Evolutionary conservation across 805 yeast species (phyloP).

Genomic region (Huiozyma naganishii): DNA sequence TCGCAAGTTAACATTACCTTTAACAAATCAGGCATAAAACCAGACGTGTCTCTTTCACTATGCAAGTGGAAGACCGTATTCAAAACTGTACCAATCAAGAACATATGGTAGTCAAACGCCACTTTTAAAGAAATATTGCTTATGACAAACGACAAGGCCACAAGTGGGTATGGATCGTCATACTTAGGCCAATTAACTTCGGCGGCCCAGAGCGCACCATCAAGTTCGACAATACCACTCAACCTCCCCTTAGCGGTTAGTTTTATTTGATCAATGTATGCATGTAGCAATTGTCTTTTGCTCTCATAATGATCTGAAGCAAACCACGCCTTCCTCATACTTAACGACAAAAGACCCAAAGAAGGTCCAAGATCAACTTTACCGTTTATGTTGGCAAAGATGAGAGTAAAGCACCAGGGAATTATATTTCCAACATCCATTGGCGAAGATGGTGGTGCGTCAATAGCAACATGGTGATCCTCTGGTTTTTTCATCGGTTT

Average conservation of each 20-base stretch:
- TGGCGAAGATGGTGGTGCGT: background rate
- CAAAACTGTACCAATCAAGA: constrained; percentile 49
- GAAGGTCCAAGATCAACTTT: constrained; percentile 76
- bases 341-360: constrained; percentile 52
- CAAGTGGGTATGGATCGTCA: constrained; percentile 47
- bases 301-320: constrained; percentile 53
- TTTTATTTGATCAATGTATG: constrained; percentile 44
- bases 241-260: constrained; percentile 66
- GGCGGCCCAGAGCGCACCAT: constrained; percentile 44
- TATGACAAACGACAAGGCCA: constrained; percentile 49
- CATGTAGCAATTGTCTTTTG: constrained; percentile 60
- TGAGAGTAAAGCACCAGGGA: constrained; percentile 62
- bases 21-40: constrained; percentile 48
- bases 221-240: constrained; percentile 52
- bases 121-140: constrained; percentile 46
- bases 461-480: background rate
- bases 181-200: constrained; percentile 61
- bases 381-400: constrained; percentile 41
- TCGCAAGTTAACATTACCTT: constrained; percentile 40
- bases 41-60: constrained; percentile 49
- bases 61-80: constrained; percentile 44
- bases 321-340: constrained; percentile 54
- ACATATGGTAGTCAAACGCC: constrained; percentile 78
- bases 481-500: constrained; percentile 8
- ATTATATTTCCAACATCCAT: constrained; percentile 30